Evolutionary conservation across 164 flowering plant genomes (phyloP), one percentile per base, ranked within the genome.

Genomic region (Kingdonia uniflora): DNA sequence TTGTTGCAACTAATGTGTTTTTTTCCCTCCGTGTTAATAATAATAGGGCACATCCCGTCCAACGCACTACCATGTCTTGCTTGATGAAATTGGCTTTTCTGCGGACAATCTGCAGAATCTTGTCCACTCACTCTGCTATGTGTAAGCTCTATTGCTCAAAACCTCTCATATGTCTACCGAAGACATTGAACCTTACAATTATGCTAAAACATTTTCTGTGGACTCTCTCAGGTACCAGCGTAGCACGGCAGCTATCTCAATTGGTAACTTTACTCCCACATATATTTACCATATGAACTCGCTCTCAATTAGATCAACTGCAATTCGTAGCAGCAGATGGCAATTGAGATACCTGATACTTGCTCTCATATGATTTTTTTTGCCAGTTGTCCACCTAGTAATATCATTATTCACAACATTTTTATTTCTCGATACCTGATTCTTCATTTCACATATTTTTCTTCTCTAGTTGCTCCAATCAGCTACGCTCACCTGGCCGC

Each of bases 401-500:
- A n/a, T n/a, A 29, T 29, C 35, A 29, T 29, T 29, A 29, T 29
- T 4, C 8, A 29, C n/a, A n/a, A n/a, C n/a, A n/a, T n/a, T n/a
- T n/a, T n/a, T 29, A 3, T 29, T 29, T 4, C 35, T 29, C 8
- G 8, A 4, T 29, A 29, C 35, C 35, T 29, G 35, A 29, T 29
- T 3, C 35, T 29, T 8, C 35, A 29, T 29, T 29, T 29, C 35
- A 29, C 35, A 29, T 29, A 8, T 11, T 11, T 41, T 56, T 37
- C 3, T 41, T 56, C 57, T 15, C 52, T 82, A 89, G 97, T 84
- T 62, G 95, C 97, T 33, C 97, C 97, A 2, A 63, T 89, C 22
- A 64, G 73, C 20, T 89, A 89, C 58, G 97, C 97, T 26, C 95
- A 84, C 57, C 85, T 69, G 25, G 94, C 97, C 39, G 97, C 95